A percentile compares a stretch with the other conserved stretches of the same genome.
phyloP scores from a whole-genome alignment of 495 filamentous ascomycete species.

The Hyphodiscus hymeniophilus region DNA sequence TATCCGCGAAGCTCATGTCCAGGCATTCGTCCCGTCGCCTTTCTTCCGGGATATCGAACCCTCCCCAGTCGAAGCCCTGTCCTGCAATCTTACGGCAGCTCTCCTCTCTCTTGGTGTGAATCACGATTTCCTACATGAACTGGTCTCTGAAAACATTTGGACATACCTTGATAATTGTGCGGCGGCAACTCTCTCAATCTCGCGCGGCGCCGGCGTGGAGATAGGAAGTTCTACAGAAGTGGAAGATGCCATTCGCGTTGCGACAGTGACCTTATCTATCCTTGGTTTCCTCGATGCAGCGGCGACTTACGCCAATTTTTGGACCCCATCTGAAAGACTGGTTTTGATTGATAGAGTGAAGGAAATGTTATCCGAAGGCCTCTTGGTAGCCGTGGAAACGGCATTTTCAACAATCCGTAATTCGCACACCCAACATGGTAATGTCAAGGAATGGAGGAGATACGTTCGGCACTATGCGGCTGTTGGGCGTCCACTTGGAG shows the following conservation, averaged over 20 bases:
- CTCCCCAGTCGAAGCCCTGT: conserved; percentile 83
- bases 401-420: conserved; percentile 78
- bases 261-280: conserved; percentile 71
- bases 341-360: conserved; percentile 60
- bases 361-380: conserved; percentile 68
- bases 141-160: conserved; percentile 50
- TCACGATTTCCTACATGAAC: conserved; percentile 54
- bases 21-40: conserved; percentile 69
- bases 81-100: conserved; percentile 67
- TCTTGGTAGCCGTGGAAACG: conserved; percentile 75
- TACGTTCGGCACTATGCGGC: conserved; percentile 76
- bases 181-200: conserved; percentile 33
- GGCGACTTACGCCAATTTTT: conserved; percentile 68
- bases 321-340: conserved; percentile 62
- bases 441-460: conserved; percentile 67
- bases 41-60: conserved; percentile 74
- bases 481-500: conserved; percentile 71
- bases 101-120: conserved; percentile 69
- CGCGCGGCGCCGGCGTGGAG: conserved; percentile 26
- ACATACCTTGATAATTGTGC: conserved; percentile 61
- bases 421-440: conserved; percentile 40
- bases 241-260: conserved; percentile 56
- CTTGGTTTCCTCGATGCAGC: conserved; percentile 82
- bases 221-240: conserved; percentile 32
- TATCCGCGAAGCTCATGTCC: conserved; percentile 70